Evolutionary conservation across 169 alveolate species (phyloP).

Genomic region (Plasmodium fragile): DNA sequence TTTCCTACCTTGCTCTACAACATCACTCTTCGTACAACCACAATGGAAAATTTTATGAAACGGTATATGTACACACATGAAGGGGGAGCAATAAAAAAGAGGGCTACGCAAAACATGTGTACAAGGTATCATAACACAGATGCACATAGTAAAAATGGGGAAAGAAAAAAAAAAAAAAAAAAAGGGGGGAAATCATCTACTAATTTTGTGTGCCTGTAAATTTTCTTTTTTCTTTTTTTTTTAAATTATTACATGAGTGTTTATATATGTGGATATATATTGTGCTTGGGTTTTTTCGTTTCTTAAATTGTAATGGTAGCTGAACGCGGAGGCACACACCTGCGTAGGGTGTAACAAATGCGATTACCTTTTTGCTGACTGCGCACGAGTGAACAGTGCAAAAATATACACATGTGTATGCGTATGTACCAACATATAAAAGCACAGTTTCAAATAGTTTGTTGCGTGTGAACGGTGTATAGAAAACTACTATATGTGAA

Average conservation of each 20-base stretch:
- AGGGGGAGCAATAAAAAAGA: constrained; percentile 12
- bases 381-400: constrained; percentile 19
- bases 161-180: constrained; percentile 43
- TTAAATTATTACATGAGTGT: constrained; percentile 3
- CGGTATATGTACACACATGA: constrained; percentile 6
- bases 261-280: constrained; percentile 27
- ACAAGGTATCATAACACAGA: constrained; percentile 12
- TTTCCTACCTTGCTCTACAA: constrained; percentile 11
- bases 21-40: constrained; percentile 46
- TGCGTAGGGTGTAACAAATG: constrained; percentile 39
- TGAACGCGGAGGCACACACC: constrained; percentile 23
- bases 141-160: background rate
- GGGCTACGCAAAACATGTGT: constrained; percentile 5
- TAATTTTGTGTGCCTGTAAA: constrained; percentile 15
- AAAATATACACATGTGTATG: constrained; percentile 18
- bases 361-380: constrained; percentile 33
- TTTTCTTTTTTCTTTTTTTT: constrained; percentile 9
- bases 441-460: background rate
- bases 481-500: background rate
- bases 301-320: constrained; percentile 16
- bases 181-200: constrained; percentile 1
- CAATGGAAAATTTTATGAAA: constrained; percentile 40
- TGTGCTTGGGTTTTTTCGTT: background rate
- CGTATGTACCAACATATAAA: background rate
- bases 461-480: background rate